phyloP scores from a whole-genome alignment of 805 yeast species.

The Schwanniomyces occidentalis region DNA sequence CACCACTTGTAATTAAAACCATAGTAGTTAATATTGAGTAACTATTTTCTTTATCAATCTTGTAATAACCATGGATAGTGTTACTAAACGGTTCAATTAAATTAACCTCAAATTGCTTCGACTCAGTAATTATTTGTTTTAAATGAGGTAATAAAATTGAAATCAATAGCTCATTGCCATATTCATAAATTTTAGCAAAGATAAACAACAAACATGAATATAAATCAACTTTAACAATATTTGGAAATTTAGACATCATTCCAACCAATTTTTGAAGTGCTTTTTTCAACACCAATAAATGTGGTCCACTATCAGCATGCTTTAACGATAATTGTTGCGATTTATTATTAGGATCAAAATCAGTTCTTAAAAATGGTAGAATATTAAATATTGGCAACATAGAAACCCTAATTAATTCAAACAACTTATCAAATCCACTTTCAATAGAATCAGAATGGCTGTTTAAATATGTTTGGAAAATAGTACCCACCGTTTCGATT shows the following conservation, averaged over 20 bases:
- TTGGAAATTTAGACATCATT: slow-evolving; percentile 67
- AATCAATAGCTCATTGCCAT: slow-evolving; percentile 35
- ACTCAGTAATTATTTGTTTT: slow-evolving; percentile 32
- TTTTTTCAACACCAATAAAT: slow-evolving; percentile 47
- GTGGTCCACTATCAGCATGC: slow-evolving; percentile 33
- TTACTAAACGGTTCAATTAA: slow-evolving; percentile 28
- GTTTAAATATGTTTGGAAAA: slow-evolving; percentile 27
- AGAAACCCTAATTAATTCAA: slow-evolving; percentile 74
- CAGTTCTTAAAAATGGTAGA: slow-evolving; percentile 59
- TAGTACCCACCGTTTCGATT: slow-evolving; percentile 29
- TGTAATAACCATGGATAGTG: slow-evolving; percentile 19
- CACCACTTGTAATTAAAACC: slow-evolving; percentile 37
- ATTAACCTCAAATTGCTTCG: slow-evolving; percentile 15
- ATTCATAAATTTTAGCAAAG: slow-evolving; percentile 56
- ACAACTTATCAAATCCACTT: slow-evolving; percentile 70
- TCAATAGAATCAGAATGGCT: slow-evolving; percentile 42
- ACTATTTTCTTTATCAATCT: slow-evolving; percentile 16
- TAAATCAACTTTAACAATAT: slow-evolving; percentile 66
- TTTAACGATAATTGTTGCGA: slow-evolving; percentile 26
- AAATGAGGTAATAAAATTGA: slow-evolving; percentile 51
- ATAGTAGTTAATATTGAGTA: slow-evolving; percentile 34
- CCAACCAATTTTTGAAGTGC: slow-evolving; percentile 54
- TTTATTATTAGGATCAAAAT: slow-evolving; percentile 31
- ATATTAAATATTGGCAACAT: slow-evolving; percentile 60
- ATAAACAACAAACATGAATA: slow-evolving; percentile 68